A percentile compares a stretch with the other conserved stretches of the same genome.
Evolutionary conservation across 441 rosid genomes (phyloP).

Genomic region (Arabidopsis hybrid): DNA sequence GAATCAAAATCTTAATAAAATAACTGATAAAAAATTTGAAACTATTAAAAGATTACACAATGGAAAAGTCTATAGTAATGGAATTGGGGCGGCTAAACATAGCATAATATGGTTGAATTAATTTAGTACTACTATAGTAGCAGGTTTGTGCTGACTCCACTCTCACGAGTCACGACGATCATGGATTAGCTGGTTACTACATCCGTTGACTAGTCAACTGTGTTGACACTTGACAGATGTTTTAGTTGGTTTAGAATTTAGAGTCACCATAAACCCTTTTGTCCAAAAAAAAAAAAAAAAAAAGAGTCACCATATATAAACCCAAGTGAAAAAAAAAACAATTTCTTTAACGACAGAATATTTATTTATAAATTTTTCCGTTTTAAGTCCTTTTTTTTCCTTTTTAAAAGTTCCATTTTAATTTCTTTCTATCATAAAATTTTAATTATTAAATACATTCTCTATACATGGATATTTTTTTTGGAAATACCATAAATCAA

Average conservation of each 20-base stretch:
- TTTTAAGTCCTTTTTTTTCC: too few relatives aligned
- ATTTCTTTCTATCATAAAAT: too few relatives aligned
- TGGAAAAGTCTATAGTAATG: conserved; percentile 1
- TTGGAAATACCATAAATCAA: neutral
- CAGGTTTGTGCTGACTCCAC: neutral
- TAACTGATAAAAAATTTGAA: neutral
- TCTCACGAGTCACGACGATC: conserved; percentile 22
- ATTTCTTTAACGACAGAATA: neutral
- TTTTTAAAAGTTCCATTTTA: neutral
- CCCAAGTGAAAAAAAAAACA: neutral
- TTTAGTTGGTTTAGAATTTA: conserved; percentile 11
- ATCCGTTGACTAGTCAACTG: conserved; percentile 28
- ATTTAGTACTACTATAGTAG: neutral
- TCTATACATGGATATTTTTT: neutral
- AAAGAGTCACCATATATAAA: too few relatives aligned
- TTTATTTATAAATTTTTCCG: neutral
- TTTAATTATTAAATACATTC: neutral
- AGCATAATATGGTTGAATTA: conserved; percentile 11
- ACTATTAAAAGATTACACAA: neutral
- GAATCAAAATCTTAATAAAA: neutral
- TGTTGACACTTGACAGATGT: conserved; percentile 27
- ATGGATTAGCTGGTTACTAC: conserved; percentile 1
- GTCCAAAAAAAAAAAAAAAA: too few relatives aligned
- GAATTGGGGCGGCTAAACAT: conserved; percentile 28
- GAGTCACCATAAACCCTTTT: neutral